Base-by-base conservation (phyloP, 2,329 filamentous ascomycete genomes). In the Verticillium nubilum region DNA sequence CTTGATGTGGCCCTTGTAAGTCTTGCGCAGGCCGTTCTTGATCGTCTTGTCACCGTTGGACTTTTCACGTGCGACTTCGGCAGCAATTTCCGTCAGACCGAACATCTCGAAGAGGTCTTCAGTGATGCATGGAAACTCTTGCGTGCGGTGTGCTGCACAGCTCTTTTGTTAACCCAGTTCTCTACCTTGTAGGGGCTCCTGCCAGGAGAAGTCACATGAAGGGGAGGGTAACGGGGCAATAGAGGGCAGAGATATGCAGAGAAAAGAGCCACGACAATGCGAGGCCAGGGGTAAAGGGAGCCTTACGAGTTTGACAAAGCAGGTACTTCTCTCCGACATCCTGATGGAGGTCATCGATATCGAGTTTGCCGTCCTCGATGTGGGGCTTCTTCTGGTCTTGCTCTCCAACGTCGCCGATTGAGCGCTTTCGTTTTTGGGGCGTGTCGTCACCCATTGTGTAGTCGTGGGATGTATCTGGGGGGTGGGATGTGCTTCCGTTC, bases 1-100 rank as follows among this genome's bases (percentile, higher is more conserved):
- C 76, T 88, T 88, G 70, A 88, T 85, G 64, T 88, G 84, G 57
- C 85, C 85, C 72, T 88, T 88, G 76, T 88, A 88, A 17, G 85
- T 87, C 70, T 88, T 88, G 27, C 86, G 80, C 55, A 88, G 76
- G 63, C 82, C 83, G 67, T 88, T 88, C 42, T 47, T 47, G 42
- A 47, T 23, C n/a, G 42, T 47, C 77, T 87, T 88, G 70, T 86
- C 83, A 64, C 86, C 86, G 69, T 86, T 86, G 15, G 85, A 83
- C 68, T 86, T 83, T 58, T 82, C 82, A 62, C 86, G 80, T 62
- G 86, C 86, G 47, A 88, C 84, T 64, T 86, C 82, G 60, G 81
- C 79, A 60, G 86, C 85, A 59, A 88, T 78, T 57, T 71, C 74
- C 54, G 78, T 76, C 64, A 88, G 73, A 67, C 77, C 76, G 71